These are phyloP conservation scores for Drechslera avenae DNA, from an alignment of 2,329 filamentous ascomycete genomes.

Conservation along the genomic window DNA sequence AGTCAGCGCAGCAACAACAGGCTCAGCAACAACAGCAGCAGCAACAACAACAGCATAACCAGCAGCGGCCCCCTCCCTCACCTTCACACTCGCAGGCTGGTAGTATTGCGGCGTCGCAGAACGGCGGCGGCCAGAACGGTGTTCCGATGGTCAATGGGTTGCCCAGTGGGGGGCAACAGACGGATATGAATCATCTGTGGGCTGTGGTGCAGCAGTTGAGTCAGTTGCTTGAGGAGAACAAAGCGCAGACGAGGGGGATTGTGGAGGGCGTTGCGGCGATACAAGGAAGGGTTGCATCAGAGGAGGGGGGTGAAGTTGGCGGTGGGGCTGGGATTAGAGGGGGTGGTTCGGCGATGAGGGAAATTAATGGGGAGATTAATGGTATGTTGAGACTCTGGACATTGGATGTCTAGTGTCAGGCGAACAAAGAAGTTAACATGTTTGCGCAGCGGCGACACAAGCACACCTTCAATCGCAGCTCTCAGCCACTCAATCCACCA, in stretches of 20 bases:
- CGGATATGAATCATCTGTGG: slow-evolving; percentile 52
- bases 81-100: slow-evolving; percentile 36
- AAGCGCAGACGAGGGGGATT: slow-evolving; percentile 46
- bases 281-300: slow-evolving; percentile 39
- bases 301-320: slow-evolving; percentile 38
- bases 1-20: slow-evolving; percentile 21
- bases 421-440: slow-evolving; percentile 7
- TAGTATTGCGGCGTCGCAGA: slow-evolving; percentile 29
- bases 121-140: slow-evolving; percentile 39
- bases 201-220: slow-evolving; percentile 49
- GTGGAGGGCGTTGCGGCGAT: slow-evolving; percentile 48
- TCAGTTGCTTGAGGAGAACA: slow-evolving; percentile 48
- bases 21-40: slow-evolving; percentile 9
- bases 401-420: neutral
- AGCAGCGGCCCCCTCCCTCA: slow-evolving; percentile 43
- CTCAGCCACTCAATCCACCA: slow-evolving; percentile 31
- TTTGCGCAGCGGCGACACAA: slow-evolving; percentile 36
- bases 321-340: slow-evolving; percentile 1
- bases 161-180: slow-evolving; percentile 49
- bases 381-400: slow-evolving; percentile 22
- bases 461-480: slow-evolving; percentile 40
- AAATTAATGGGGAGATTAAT: slow-evolving; percentile 46
- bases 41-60: slow-evolving; percentile 10
- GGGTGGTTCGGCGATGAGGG: slow-evolving; percentile 22
- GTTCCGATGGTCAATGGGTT: slow-evolving; percentile 49